phyloP scores from a whole-genome alignment of 306 rosid species.

The Vachellia collinsii region DNA sequence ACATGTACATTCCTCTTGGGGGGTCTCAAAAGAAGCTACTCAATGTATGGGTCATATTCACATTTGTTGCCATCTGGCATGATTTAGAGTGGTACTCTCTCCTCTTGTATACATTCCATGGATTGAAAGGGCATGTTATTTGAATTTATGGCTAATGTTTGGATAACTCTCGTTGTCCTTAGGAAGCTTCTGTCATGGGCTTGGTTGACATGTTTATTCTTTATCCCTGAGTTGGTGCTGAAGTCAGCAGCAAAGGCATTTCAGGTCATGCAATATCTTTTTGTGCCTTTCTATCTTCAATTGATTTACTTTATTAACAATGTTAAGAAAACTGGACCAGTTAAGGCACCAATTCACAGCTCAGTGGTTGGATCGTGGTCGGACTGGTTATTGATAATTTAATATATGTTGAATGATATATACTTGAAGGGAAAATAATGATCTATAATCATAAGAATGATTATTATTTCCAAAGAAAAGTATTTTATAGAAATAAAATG shows the following conservation, averaged over 20 bases:
- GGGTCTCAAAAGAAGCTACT: slow-evolving; percentile 79
- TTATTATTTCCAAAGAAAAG: too few relatives aligned
- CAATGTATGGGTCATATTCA: slow-evolving; percentile 87
- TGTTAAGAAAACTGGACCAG: too few relatives aligned
- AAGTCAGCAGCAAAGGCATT: slow-evolving; percentile 77
- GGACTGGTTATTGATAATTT: too few relatives aligned
- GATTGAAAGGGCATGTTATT: slow-evolving; percentile 35
- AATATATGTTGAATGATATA: too few relatives aligned
- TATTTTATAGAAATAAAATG: too few relatives aligned
- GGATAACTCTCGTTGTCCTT: slow-evolving; percentile 41
- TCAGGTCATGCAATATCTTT: slow-evolving; percentile 56
- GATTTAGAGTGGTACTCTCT: slow-evolving; percentile 87
- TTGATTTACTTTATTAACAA: slow-evolving; percentile 2
- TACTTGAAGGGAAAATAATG: too few relatives aligned
- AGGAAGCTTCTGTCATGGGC: slow-evolving; percentile 99
- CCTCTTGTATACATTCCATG: slow-evolving; percentile 31
- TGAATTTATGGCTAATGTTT: slow-evolving; percentile 29
- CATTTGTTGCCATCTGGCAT: slow-evolving; percentile 94
- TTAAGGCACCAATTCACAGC: too few relatives aligned
- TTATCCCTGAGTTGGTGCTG: slow-evolving; percentile 77
- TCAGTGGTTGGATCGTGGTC: too few relatives aligned
- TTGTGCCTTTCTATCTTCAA: background rate
- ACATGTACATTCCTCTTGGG: slow-evolving; percentile 91
- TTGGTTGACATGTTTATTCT: slow-evolving; percentile 93
- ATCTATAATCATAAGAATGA: too few relatives aligned